These are phyloP conservation scores for Microbotryum silenes-acaulis DNA, from an alignment of 1,284 basidiomycete species.

Conservation along the genomic window DNA sequence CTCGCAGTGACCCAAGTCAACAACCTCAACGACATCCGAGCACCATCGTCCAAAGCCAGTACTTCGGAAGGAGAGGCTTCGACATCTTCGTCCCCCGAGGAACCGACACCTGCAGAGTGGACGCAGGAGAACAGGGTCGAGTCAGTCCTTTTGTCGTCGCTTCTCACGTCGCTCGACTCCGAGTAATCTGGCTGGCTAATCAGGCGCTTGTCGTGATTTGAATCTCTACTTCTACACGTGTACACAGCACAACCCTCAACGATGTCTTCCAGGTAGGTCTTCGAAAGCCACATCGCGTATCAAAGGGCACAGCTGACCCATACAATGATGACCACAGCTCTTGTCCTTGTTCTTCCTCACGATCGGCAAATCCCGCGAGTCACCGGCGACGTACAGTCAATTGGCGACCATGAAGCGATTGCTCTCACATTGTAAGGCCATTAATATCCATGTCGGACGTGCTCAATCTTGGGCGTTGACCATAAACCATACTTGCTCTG, in stretches of 20 bases:
- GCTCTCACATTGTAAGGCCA: constrained; percentile 21
- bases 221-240: no score
- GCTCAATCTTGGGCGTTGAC: constrained; percentile 55
- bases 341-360: constrained; percentile 38
- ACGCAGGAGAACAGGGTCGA: constrained; percentile 64
- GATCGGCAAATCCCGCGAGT: constrained; percentile 81
- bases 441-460: background rate
- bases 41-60: constrained; percentile 40
- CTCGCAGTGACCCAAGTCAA: constrained; percentile 78
- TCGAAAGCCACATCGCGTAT: constrained; percentile 40
- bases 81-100: background rate
- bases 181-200: no score
- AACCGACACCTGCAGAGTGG: constrained; percentile 1
- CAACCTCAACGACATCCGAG: constrained; percentile 81
- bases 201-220: constrained; percentile 9
- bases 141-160: no score
- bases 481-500: constrained; percentile 62
- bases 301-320: background rate
- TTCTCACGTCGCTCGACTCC: no score
- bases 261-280: constrained; percentile 75
- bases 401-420: constrained; percentile 64
- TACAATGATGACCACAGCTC: constrained; percentile 7
- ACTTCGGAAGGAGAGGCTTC: constrained; percentile 3
- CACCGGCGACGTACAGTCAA: constrained; percentile 86
- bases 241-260: constrained; percentile 59